These are phyloP conservation scores for Sporothrix pallida DNA, from an alignment of 2,329 filamentous ascomycete species.

Conservation along the genomic window DNA sequence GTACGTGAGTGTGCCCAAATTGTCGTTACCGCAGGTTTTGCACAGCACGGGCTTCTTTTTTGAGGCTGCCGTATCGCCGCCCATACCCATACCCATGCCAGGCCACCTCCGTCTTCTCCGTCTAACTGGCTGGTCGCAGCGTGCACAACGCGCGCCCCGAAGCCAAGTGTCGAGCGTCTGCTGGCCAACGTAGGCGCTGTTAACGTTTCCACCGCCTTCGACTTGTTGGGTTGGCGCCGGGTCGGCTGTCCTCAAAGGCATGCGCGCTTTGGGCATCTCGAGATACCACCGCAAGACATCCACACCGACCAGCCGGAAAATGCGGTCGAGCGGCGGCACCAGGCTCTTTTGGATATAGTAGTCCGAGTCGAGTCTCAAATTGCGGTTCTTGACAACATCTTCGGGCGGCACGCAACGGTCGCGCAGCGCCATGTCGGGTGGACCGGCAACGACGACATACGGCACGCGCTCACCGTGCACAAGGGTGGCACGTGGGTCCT, in stretches of 20 bases:
- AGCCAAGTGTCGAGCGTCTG: slow-evolving; percentile 95
- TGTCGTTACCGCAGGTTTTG: slow-evolving; percentile 57
- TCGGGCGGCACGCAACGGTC: slow-evolving; percentile 92
- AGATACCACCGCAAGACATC: slow-evolving; percentile 93
- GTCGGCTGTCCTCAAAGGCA: slow-evolving; percentile 51
- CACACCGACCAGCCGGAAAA: slow-evolving; percentile 90
- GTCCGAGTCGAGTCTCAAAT: slow-evolving; percentile 84
- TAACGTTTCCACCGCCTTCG: not conserved
- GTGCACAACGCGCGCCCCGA: slow-evolving; percentile 76
- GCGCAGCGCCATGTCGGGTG: slow-evolving; percentile 81
- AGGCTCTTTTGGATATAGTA: slow-evolving; percentile 98
- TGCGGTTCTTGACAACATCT: slow-evolving; percentile 70
- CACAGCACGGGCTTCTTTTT: slow-evolving; percentile 51
- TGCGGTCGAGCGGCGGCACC: slow-evolving; percentile 91
- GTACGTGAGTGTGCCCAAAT: slow-evolving; percentile 65
- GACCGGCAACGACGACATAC: slow-evolving; percentile 90
- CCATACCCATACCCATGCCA: not conserved
- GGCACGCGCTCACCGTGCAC: slow-evolving; percentile 95
- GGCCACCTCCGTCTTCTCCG: slow-evolving; percentile 27
- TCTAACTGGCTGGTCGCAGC: slow-evolving; percentile 68
- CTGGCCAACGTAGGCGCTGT: slow-evolving; percentile 48
- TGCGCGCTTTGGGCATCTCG: slow-evolving; percentile 87
- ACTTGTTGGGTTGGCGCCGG: slow-evolving; percentile 51
- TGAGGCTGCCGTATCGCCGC: not conserved
- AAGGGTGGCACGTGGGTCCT: slow-evolving; percentile 84